phyloP scores from a whole-genome alignment of 345 rosid genomes.

The Garcia nutans region DNA sequence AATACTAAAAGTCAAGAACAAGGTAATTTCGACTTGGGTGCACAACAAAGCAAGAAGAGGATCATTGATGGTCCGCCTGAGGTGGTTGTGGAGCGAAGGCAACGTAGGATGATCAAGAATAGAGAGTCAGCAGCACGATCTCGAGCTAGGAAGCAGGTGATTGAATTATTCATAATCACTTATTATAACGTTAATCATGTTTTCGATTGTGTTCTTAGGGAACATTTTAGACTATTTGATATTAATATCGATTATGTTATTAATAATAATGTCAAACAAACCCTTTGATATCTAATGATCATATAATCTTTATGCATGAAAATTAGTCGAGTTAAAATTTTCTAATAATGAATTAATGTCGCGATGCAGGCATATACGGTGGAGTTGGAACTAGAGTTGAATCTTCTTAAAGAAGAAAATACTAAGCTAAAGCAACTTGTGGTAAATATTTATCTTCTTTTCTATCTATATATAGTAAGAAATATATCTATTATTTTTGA shows the following conservation, averaged over 20 bases:
- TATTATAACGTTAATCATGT: no score
- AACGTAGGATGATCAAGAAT: slow-evolving; percentile 88
- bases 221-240: no score
- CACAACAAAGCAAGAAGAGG: slow-evolving; percentile 46
- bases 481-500: not conserved
- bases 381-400: slow-evolving; percentile 77
- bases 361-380: slow-evolving; percentile 72
- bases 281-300: no score
- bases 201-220: no score
- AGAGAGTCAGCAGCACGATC: slow-evolving; percentile 92
- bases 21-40: slow-evolving; percentile 31
- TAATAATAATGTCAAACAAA: not conserved
- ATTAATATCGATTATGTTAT: no score
- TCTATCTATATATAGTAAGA: no score
- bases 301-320: not conserved
- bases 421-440: slow-evolving; percentile 53
- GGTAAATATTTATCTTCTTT: slow-evolving; percentile 35
- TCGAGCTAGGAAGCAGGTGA: slow-evolving; percentile 90
- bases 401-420: slow-evolving; percentile 79
- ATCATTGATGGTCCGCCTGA: slow-evolving; percentile 66
- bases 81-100: slow-evolving; percentile 73
- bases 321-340: not conserved
- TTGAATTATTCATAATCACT: not conserved
- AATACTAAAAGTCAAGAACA: slow-evolving; percentile 31
- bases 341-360: not conserved